Evolutionary conservation across 1,139 yeast genomes (phyloP).

Genomic region (Geotrichum aggregatum): DNA sequence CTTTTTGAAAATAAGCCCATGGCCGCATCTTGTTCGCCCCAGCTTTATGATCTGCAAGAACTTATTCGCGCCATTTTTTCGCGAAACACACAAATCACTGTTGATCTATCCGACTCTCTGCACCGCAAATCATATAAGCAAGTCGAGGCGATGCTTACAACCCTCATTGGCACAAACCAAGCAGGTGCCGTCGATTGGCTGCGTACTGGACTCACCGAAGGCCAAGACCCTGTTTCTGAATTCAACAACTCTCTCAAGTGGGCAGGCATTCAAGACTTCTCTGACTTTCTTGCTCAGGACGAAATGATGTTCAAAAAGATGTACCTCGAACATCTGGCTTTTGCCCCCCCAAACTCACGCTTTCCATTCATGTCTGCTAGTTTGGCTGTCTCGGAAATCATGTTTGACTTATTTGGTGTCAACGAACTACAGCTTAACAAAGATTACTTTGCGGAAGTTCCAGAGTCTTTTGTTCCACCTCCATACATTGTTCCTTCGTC

Average conservation of each 20-base stretch:
- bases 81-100: slow-evolving; percentile 25
- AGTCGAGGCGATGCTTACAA: slow-evolving; percentile 26
- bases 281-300: slow-evolving; percentile 32
- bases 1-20: slow-evolving; percentile 31
- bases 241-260: slow-evolving; percentile 30
- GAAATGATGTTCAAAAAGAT: slow-evolving; percentile 30
- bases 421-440: slow-evolving; percentile 14
- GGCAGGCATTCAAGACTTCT: slow-evolving; percentile 36
- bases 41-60: slow-evolving; percentile 33
- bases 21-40: slow-evolving; percentile 31
- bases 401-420: slow-evolving; percentile 40
- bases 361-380: slow-evolving; percentile 42
- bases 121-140: slow-evolving; percentile 27
- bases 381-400: slow-evolving; percentile 33
- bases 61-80: slow-evolving; percentile 30
- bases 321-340: slow-evolving; percentile 34
- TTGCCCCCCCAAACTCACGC: slow-evolving; percentile 28
- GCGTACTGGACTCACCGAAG: slow-evolving; percentile 31
- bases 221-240: slow-evolving; percentile 27
- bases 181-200: slow-evolving; percentile 29
- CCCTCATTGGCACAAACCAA: slow-evolving; percentile 29
- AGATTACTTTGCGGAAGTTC: slow-evolving; percentile 15
- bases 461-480: slow-evolving; percentile 29
- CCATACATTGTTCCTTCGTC: slow-evolving; percentile 21
- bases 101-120: slow-evolving; percentile 25